Evolutionary conservation across 225 moss, liverwort and hornwort species (phyloP).

Genomic region (Takakia lepidozioides): DNA sequence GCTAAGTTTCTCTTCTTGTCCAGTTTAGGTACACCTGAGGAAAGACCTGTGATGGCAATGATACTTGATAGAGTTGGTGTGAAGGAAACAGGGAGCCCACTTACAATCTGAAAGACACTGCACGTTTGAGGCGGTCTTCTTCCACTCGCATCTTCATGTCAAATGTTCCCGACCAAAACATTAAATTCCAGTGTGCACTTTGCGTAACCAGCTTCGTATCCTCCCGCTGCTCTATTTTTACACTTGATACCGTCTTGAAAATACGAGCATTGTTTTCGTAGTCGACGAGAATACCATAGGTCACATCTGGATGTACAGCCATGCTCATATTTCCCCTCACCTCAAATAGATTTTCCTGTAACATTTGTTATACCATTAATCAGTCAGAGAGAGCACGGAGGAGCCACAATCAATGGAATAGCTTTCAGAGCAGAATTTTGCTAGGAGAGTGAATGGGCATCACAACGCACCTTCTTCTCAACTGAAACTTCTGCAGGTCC

Average conservation of each 20-base stretch:
- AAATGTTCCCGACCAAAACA: slow-evolving; percentile 72
- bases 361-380: neutral
- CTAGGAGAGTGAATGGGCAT: neutral
- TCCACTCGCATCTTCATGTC: slow-evolving; percentile 68
- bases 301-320: slow-evolving; percentile 56
- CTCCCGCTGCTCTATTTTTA: slow-evolving; percentile 62
- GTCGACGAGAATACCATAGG: slow-evolving; percentile 61
- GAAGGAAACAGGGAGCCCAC: slow-evolving; percentile 16
- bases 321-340: slow-evolving; percentile 38
- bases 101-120: slow-evolving; percentile 64
- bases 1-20: no score
- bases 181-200: slow-evolving; percentile 71
- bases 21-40: no score
- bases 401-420: neutral
- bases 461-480: slow-evolving; percentile 36
- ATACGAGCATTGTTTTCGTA: slow-evolving; percentile 62
- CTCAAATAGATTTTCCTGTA: slow-evolving; percentile 35
- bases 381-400: slow-evolving; percentile 1
- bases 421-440: neutral
- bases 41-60: no score
- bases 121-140: slow-evolving; percentile 47
- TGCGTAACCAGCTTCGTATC: slow-evolving; percentile 68
- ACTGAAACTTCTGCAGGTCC: slow-evolving; percentile 50
- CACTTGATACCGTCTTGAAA: slow-evolving; percentile 67
- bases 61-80: no score